A percentile compares a stretch with the other conserved stretches of the same genome.
phyloP scores from a whole-genome alignment of 169 alveolate species.

The Perkinsus olseni region DNA sequence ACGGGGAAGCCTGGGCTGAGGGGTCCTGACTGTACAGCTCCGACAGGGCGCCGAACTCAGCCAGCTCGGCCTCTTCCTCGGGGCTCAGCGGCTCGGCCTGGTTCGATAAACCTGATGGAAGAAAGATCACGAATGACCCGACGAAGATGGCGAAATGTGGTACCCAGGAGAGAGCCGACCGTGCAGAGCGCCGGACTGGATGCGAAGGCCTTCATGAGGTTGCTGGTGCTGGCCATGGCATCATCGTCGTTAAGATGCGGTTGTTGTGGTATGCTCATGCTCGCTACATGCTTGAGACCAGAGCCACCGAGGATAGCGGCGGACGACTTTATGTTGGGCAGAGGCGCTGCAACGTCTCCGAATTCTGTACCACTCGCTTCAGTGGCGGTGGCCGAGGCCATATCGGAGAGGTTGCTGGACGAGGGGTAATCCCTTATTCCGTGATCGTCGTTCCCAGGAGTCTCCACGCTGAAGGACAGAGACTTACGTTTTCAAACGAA shows the following conservation, averaged over 20 bases:
- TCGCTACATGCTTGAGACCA: not conserved
- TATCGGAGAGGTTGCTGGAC: not conserved
- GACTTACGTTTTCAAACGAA: not conserved
- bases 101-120: not conserved
- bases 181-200: not conserved
- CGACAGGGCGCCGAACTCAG: not conserved
- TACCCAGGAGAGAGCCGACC: not conserved
- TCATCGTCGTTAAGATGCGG: not conserved
- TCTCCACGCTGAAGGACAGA: not conserved
- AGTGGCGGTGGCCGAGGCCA: not conserved
- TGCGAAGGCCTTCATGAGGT: not conserved
- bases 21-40: not conserved
- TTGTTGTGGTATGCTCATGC: not conserved
- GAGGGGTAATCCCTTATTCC: not conserved
- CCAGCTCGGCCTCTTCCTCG: not conserved
- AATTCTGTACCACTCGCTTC: not conserved
- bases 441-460: not conserved
- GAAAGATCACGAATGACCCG: not conserved
- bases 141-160: too few species aligned
- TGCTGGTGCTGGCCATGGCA: not conserved
- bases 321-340: not conserved
- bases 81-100: not conserved
- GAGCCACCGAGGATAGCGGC: not conserved
- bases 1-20: not conserved
- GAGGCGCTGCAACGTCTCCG: not conserved